These are phyloP conservation scores for Urochloa ruziziensis DNA, from an alignment of 176 grass and related monocot genomes.

Conservation along the genomic window DNA sequence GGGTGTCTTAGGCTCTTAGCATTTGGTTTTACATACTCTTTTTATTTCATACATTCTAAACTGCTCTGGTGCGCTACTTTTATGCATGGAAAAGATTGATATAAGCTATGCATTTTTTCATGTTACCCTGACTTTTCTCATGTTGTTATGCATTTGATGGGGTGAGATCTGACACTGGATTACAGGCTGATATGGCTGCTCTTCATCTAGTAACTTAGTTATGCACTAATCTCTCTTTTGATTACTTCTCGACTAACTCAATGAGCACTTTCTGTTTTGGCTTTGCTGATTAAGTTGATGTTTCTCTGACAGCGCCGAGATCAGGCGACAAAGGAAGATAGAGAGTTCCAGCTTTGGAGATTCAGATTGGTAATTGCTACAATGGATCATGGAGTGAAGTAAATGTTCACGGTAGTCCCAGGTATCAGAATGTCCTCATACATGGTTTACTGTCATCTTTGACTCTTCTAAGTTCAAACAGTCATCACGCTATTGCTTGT, in stretches of 20 bases:
- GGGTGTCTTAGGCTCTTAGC: background rate
- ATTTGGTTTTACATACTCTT: background rate
- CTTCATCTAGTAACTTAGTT: background rate
- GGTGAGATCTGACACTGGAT: background rate
- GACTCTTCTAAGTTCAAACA: background rate
- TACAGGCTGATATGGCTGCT: background rate
- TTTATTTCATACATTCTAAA: background rate
- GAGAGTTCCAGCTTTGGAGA: background rate
- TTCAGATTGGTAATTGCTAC: background rate
- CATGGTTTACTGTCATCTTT: background rate
- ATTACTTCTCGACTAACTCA: background rate
- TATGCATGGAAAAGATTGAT: background rate
- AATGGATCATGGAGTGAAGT: background rate
- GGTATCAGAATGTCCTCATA: background rate
- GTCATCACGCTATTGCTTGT: background rate
- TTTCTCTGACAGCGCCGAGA: background rate
- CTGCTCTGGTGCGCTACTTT: background rate
- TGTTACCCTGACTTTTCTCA: background rate
- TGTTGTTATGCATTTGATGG: background rate
- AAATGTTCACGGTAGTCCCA: background rate
- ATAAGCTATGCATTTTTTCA: background rate
- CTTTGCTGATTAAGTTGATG: background rate
- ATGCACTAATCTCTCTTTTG: background rate
- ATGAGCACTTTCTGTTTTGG: background rate
- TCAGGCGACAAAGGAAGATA: background rate